Base-by-base conservation (phyloP, 2,329 filamentous ascomycete genomes). In the Arthrobotrys musiformis region DNA sequence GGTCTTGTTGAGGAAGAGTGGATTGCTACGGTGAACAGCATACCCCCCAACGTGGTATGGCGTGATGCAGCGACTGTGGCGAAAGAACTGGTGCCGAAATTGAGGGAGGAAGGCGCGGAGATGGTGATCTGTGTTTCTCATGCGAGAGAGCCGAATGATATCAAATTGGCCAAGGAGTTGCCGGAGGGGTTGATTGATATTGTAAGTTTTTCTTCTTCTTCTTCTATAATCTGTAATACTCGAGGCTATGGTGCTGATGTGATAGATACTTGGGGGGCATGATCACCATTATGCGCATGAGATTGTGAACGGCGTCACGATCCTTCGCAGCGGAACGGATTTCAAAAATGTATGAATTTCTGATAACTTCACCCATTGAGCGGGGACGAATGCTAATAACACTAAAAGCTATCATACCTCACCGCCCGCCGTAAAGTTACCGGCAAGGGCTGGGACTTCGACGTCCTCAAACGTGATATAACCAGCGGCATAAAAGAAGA, bases 261-360 rank as follows among this genome's bases (percentile, higher is more conserved):
- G 15, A 26, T 66, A 76, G 72, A 76, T 76, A 50, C 87, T 97
- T 0, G 93, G 93, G 58, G 93, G 80, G 0, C 93, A 97, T 81
- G 94, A 97, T 81, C 94, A 97, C 82, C 95, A 91, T 84, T 97
- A 97, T 82, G 87, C 87, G 15, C 93, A 97, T 83, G 88, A 87
- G 67, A 82, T 93, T 68, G 87, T 95, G 82, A 93, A 94, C 77
- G 91, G 90, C 7, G 92, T 89, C 0, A 93, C 97, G 81, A 89
- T 97, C 1, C 85, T 97, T n/a, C 89, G 94, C 1, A 96, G 92
- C 0, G 93, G 94, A 0, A 93, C 90, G 17, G 94, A 97, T 83
- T 97, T 97, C 84, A 96, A 95, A 84, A 76, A 76, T 44, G 72
- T 76, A 60, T 42, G 70, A 13, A 2, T 13, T 33, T 9, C 4